Evolutionary conservation across 257 asterid genomes (phyloP).

Genomic region (Nyctanthes arbortristis): DNA sequence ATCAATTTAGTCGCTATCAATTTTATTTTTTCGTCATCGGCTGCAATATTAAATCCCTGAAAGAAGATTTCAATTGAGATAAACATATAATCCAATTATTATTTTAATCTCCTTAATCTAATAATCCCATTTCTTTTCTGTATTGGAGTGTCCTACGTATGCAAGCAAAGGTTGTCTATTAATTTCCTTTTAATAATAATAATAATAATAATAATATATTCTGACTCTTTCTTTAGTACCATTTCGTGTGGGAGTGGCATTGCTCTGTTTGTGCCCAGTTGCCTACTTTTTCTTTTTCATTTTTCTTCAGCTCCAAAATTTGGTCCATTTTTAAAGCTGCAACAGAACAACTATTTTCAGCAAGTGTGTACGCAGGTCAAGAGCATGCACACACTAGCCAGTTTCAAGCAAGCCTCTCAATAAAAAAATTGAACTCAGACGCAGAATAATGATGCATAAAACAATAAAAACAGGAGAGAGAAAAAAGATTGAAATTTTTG

Average conservation of each 20-base stretch:
- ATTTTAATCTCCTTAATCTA: not conserved
- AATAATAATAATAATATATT: constrained; percentile 10
- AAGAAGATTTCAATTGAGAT: not conserved
- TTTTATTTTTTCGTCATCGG: too few relatives aligned
- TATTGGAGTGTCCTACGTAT: constrained; percentile 27
- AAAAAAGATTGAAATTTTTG: constrained; percentile 39
- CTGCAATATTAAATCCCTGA: too few relatives aligned
- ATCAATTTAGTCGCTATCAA: too few relatives aligned
- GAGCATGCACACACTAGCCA: constrained; percentile 49
- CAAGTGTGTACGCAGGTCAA: constrained; percentile 44
- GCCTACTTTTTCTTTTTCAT: constrained; percentile 24
- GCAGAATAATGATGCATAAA: not conserved
- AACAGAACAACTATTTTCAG: constrained; percentile 45
- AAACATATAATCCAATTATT: not conserved
- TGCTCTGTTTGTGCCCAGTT: constrained; percentile 33
- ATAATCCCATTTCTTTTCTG: not conserved
- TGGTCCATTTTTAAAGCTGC: constrained; percentile 49
- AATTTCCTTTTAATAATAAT: not conserved
- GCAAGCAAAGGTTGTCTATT: constrained; percentile 40
- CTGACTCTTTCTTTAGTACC: constrained; percentile 32
- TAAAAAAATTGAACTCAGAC: constrained; percentile 14
- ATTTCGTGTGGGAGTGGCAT: constrained; percentile 59
- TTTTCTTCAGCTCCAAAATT: constrained; percentile 31
- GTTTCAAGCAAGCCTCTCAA: constrained; percentile 22
- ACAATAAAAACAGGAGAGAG: constrained; percentile 14